Evolutionary conservation across 2,329 filamentous ascomycete species (phyloP).

Genomic region (Cordyceps cicadae): DNA sequence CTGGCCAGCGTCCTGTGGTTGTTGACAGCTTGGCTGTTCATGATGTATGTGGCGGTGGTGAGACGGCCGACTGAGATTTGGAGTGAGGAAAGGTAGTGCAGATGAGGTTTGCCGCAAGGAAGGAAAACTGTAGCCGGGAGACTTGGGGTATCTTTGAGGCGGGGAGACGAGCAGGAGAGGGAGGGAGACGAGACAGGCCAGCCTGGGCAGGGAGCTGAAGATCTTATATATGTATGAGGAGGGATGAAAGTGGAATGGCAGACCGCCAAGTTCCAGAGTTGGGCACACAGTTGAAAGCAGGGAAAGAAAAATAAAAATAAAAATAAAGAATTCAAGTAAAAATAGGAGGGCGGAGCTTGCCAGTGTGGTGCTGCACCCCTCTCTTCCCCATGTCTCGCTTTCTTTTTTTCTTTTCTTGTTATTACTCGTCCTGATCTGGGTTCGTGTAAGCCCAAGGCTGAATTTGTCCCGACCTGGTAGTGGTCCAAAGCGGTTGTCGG

Average conservation of each 20-base stretch:
- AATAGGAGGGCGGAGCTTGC: not conserved
- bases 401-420: not conserved
- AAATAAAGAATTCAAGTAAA: not conserved
- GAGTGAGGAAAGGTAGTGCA: not conserved
- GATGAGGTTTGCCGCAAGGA: not conserved
- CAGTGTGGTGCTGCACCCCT: not conserved
- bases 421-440: not conserved
- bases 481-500: not conserved
- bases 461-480: not conserved
- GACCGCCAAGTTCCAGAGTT: not conserved
- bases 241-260: not conserved
- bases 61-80: no score
- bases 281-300: not conserved
- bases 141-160: not conserved
- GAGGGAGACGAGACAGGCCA: not conserved
- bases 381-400: not conserved
- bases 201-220: not conserved
- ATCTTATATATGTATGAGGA: not conserved
- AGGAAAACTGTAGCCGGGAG: not conserved
- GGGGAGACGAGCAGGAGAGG: not conserved
- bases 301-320: not conserved
- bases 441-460: constrained; percentile 9
- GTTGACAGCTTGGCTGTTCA: constrained; percentile 17
- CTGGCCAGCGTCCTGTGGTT: constrained; percentile 24
- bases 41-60: constrained; percentile 12